Evolutionary conservation across 2,329 filamentous ascomycete species (phyloP).

Genomic region (Exophiala mesophila): DNA sequence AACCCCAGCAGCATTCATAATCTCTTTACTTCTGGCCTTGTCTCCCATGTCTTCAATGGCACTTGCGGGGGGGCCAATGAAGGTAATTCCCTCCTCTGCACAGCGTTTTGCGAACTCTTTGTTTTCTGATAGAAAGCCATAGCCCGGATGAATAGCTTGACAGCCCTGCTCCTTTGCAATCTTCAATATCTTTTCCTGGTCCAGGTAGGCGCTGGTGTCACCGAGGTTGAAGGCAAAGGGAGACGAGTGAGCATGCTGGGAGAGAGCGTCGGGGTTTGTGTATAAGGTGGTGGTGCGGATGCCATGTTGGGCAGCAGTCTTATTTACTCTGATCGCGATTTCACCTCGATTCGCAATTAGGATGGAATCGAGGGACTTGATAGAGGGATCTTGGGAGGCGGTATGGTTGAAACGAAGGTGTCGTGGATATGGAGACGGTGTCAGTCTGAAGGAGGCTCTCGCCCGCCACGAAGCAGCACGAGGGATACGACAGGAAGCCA

Average conservation of each 20-base stretch:
- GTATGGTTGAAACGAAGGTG: constrained; percentile 7
- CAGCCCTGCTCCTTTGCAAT: constrained; percentile 83
- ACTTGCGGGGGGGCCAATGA: constrained; percentile 81
- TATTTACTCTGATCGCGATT: constrained; percentile 88
- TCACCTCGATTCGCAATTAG: constrained; percentile 96
- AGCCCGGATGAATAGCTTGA: constrained; percentile 89
- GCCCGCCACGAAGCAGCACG: constrained; percentile 11
- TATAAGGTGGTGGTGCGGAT: constrained; percentile 93
- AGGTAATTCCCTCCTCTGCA: constrained; percentile 82
- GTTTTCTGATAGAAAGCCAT: constrained; percentile 83
- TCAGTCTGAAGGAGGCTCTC: constrained; percentile 5
- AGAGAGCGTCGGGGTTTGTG: constrained; percentile 80
- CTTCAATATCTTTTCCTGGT: constrained; percentile 85
- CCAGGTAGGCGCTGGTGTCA: constrained; percentile 78
- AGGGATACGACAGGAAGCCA: constrained; percentile 6
- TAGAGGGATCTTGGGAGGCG: constrained; percentile 2
- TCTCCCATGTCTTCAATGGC: constrained; percentile 83
- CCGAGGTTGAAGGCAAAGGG: constrained; percentile 81
- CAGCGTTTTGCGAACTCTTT: constrained; percentile 83
- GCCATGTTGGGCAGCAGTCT: constrained; percentile 79
- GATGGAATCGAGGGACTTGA: constrained; percentile 25
- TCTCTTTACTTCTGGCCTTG: constrained; percentile 89
- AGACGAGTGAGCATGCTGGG: constrained; percentile 83
- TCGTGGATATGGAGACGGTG: not conserved
- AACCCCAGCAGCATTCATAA: constrained; percentile 92